These are phyloP conservation scores for Ogataea dorogensis DNA, from an alignment of 805 yeast genomes.

Conservation along the genomic window DNA sequence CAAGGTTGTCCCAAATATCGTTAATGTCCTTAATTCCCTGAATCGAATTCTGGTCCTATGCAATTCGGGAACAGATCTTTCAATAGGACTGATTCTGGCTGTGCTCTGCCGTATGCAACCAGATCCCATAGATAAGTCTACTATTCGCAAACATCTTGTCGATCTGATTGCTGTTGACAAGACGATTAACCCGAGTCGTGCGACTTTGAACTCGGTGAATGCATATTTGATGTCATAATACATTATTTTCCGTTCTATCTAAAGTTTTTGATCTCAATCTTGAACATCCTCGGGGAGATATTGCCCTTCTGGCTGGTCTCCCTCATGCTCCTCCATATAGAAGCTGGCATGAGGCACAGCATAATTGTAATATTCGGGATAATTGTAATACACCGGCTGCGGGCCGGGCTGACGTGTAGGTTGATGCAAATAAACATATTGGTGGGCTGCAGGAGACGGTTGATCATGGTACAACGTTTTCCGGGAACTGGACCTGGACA, in stretches of 20 bases:
- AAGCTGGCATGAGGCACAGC: slow-evolving; percentile 6
- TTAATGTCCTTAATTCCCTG: slow-evolving; percentile 10
- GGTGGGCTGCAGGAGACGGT: slow-evolving; percentile 7
- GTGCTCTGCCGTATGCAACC: slow-evolving; percentile 39
- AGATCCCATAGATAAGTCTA: slow-evolving; percentile 16
- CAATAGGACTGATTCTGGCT: slow-evolving; percentile 58
- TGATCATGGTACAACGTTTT: slow-evolving; percentile 8
- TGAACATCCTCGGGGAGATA: background rate
- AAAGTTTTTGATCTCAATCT: background rate
- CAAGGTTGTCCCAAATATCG: slow-evolving; percentile 34
- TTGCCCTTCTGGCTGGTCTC: slow-evolving; percentile 4
- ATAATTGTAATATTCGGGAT: slow-evolving; percentile 9
- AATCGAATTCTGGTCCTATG: slow-evolving; percentile 47
- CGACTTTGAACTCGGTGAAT: slow-evolving; percentile 72
- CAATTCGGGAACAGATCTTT: slow-evolving; percentile 63
- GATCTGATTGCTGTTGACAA: slow-evolving; percentile 41
- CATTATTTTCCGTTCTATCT: slow-evolving; percentile 3
- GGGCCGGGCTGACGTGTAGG: slow-evolving; percentile 1
- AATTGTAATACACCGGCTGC: slow-evolving; percentile 10
- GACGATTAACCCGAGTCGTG: slow-evolving; percentile 73
- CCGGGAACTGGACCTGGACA: slow-evolving; percentile 11
- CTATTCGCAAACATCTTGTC: slow-evolving; percentile 50
- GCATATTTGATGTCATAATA: slow-evolving; percentile 46
- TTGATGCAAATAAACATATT: slow-evolving; percentile 13
- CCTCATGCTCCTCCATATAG: slow-evolving; percentile 8